Evolutionary conservation across 2,329 filamentous ascomycete species (phyloP).

Genomic region (Calonectria pseudoturangicola): DNA sequence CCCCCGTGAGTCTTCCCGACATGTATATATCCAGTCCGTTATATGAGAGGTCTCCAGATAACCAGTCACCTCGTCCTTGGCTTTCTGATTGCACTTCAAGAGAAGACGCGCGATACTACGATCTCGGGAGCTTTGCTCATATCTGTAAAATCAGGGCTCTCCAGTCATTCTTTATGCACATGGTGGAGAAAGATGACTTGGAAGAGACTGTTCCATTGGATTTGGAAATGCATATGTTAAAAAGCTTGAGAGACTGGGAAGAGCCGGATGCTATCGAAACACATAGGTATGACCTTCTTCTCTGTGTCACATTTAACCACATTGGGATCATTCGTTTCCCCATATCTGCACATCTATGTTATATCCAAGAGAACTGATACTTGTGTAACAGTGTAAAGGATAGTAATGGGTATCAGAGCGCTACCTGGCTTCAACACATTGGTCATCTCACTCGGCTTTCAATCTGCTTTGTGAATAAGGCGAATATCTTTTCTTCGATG

Average conservation of each 20-base stretch:
- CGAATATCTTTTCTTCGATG: slow-evolving; percentile 14
- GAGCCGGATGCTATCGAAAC: background rate
- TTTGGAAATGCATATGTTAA: slow-evolving; percentile 31
- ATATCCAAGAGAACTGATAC: background rate
- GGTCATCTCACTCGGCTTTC: slow-evolving; percentile 27
- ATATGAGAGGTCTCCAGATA: background rate
- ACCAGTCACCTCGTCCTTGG: background rate
- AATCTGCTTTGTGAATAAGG: slow-evolving; percentile 22
- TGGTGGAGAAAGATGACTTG: slow-evolving; percentile 21
- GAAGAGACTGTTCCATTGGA: slow-evolving; percentile 18
- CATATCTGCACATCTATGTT: too few relatives aligned
- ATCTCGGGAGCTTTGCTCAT: slow-evolving; percentile 22
- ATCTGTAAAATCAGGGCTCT: slow-evolving; percentile 21
- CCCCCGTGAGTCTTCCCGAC: slow-evolving; percentile 23
- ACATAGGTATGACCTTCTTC: slow-evolving; percentile 9
- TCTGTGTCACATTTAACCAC: background rate
- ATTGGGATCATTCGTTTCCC: too few relatives aligned
- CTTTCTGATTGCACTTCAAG: slow-evolving; percentile 6
- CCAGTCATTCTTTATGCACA: slow-evolving; percentile 32
- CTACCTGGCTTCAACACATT: slow-evolving; percentile 26
- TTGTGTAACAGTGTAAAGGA: background rate
- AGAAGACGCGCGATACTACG: background rate
- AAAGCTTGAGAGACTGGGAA: slow-evolving; percentile 24
- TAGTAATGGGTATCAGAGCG: slow-evolving; percentile 23
- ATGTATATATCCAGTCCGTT: slow-evolving; percentile 25